phyloP scores from a whole-genome alignment of 257 asterid genomes.

The Solanum pimpinellifolium region DNA sequence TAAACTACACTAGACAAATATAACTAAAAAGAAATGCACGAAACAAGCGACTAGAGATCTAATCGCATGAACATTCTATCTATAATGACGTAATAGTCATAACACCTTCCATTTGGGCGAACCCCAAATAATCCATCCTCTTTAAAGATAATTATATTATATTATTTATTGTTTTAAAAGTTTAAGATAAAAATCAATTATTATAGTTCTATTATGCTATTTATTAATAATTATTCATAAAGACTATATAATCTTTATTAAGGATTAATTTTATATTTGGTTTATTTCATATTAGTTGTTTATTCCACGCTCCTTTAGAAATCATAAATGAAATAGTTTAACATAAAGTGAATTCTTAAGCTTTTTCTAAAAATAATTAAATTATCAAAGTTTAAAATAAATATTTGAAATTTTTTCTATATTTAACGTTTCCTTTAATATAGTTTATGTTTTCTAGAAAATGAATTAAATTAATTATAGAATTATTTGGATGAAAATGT shows the following conservation, averaged over 20 bases:
- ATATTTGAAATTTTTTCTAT: background rate
- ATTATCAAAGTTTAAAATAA: no score
- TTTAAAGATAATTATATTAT: no score
- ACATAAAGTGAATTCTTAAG: background rate
- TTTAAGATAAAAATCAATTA: background rate
- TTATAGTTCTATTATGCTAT: background rate
- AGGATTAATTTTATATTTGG: background rate
- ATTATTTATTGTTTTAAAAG: background rate
- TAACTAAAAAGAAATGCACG: no score
- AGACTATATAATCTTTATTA: background rate
- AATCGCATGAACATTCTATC: background rate
- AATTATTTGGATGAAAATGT: no score
- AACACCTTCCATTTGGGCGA: background rate
- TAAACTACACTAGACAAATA: no score
- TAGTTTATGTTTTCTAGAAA: no score
- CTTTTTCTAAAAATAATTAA: no score
- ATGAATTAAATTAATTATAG: no score
- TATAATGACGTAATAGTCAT: background rate
- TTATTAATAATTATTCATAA: background rate
- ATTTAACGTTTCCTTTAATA: no score
- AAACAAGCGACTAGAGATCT: background rate
- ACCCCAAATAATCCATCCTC: background rate
- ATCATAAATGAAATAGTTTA: no score
- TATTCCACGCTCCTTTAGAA: background rate
- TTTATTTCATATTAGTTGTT: background rate